phyloP scores from a whole-genome alignment of 352 stramenopile species.

The Pythium diclinum region DNA sequence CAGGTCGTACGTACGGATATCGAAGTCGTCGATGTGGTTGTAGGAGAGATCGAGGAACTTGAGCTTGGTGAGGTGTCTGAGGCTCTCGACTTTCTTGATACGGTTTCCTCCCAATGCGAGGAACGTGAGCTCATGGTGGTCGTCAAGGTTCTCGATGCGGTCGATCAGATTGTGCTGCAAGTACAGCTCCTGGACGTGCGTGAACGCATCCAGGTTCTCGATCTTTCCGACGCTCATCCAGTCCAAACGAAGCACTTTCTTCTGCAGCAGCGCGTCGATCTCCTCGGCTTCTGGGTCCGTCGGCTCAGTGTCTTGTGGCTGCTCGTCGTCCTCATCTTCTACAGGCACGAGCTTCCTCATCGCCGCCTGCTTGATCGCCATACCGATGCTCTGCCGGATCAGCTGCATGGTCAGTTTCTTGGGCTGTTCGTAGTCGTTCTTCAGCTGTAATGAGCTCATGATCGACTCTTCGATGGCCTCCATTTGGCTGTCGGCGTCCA shows the following conservation, averaged over 20 bases:
- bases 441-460: constrained; percentile 31
- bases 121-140: constrained; percentile 54
- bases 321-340: constrained; percentile 20
- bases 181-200: constrained; percentile 70
- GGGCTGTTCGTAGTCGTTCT: constrained; percentile 34
- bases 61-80: constrained; percentile 60
- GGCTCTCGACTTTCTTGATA: constrained; percentile 57
- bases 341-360: background rate
- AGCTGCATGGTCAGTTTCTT: constrained; percentile 62
- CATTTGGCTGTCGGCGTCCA: constrained; percentile 51
- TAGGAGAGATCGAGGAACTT: constrained; percentile 76
- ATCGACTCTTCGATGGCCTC: constrained; percentile 51
- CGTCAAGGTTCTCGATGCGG: constrained; percentile 60
- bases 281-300: constrained; percentile 26
- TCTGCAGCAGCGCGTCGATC: constrained; percentile 44
- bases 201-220: constrained; percentile 76
- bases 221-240: constrained; percentile 70
- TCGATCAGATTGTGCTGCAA: constrained; percentile 73
- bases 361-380: constrained; percentile 17
- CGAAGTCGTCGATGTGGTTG: constrained; percentile 70
- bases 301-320: constrained; percentile 18
- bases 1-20: constrained; percentile 34
- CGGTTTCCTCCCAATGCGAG: constrained; percentile 63
- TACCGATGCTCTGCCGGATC: constrained; percentile 48
- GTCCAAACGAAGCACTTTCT: constrained; percentile 64